These are phyloP conservation scores for Sapria himalayana DNA, from an alignment of 345 rosid genomes.

Conservation along the genomic window DNA sequence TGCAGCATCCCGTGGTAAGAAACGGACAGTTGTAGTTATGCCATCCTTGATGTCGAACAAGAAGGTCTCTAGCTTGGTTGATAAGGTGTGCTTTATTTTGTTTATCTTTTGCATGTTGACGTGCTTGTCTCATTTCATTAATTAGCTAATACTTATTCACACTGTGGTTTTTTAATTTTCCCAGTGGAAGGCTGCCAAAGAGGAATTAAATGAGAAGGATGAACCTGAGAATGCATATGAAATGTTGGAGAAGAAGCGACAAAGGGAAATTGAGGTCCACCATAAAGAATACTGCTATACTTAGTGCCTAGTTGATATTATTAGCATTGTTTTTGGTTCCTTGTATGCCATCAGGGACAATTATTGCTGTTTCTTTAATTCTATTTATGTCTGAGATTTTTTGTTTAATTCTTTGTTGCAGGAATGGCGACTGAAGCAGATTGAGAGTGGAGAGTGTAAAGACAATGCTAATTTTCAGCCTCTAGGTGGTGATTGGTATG, in stretches of 20 bases:
- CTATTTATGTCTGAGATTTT: too few species aligned
- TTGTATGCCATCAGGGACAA: too few species aligned
- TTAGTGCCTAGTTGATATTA: conserved; percentile 1
- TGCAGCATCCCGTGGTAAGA: conserved; percentile 51
- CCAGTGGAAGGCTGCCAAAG: conserved; percentile 99
- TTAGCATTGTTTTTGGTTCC: not conserved
- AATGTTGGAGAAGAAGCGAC: conserved; percentile 53
- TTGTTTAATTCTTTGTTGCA: conserved; percentile 16
- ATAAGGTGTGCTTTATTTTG: conserved; percentile 36
- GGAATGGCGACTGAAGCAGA: conserved; percentile 79
- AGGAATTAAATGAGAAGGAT: conserved; percentile 69
- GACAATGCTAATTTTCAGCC: conserved; percentile 97
- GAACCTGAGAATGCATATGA: conserved; percentile 47
- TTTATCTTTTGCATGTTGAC: not conserved
- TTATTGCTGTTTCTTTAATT: too few species aligned
- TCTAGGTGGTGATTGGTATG: conserved; percentile 84
- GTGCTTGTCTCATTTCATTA: not conserved
- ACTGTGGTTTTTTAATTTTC: conserved; percentile 1
- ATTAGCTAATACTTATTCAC: not conserved
- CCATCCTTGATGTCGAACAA: conserved; percentile 75
- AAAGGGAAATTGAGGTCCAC: conserved; percentile 57
- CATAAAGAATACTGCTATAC: not conserved
- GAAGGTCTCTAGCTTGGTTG: conserved; percentile 86
- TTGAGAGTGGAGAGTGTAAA: conserved; percentile 81
- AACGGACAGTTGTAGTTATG: conserved; percentile 46